Base-by-base conservation (phyloP, 768 basidiomycete genomes). In the Xerocomellus dryophilus region DNA sequence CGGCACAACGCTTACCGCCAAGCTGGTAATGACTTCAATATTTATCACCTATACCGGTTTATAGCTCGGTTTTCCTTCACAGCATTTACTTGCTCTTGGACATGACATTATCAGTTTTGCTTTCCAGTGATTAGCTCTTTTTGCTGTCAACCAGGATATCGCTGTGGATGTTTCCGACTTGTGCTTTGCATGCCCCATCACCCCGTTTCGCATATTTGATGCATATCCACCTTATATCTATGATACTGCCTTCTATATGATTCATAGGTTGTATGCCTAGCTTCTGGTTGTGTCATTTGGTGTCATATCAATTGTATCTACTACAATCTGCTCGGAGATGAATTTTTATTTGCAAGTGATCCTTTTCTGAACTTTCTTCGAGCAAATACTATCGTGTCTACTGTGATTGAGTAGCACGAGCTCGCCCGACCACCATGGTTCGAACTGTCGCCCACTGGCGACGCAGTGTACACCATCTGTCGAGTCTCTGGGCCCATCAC, bases 181-280 rank as follows among this genome's bases (percentile, higher is more conserved):
- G 43, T 56, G 48, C 42, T 38, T 25, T 44, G 49, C 55, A 29
- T 20, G 41, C 54, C 55, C 49, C 38, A 29, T 20, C 42, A 49
- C 34, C 21, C 41, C 34, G 31, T 43, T 43, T 25, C 50, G 42
- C 56, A 53, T 45, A 49, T 51, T 56, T 52, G 56, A 50, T 44
- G 59, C 57, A 62, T 54, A 29, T 54, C 54, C 51, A 51, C 25
- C 21, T 49, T 53, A 43, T 58, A 58, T 64, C 51, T 59, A 64
- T 55, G 56, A 50, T 59, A 41, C 47, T 51, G 35, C 42, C 47
- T 43, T 46, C 43, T 35, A 21, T 46, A 50, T 39, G 47, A 51
- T 58, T 34, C 50, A 17, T 38, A 52, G 51, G 63, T 62, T 66
- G 65, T 67, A 66, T 57, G 57, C 53, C 53, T 66, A 64, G 57